Base-by-base conservation (phyloP, 2,329 filamentous ascomycete species). In the Hypoxylon sp. region DNA sequence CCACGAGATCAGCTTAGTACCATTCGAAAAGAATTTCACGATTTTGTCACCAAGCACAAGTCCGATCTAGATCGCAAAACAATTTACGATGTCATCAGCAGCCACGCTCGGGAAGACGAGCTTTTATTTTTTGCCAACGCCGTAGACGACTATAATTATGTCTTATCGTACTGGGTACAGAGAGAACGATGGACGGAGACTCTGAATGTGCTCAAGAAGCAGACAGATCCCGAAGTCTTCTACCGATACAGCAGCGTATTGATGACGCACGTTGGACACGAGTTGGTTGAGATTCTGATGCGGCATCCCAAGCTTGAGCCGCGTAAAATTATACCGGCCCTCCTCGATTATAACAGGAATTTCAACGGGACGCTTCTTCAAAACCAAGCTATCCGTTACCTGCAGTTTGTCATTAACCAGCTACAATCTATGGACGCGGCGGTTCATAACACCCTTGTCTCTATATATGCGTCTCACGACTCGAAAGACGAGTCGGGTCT, bases 221-320 rank as follows among this genome's bases (percentile, higher is more conserved):
- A 99, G 79, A 97, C 90, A 4, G 91, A 97, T 52, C 87, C 92
- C 0, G 93, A 97, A 52, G 92, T 97, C 47, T 99, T 98, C 79
- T 98, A 98, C 81, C 91, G 92, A 67, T 97, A 98, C 77, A 95
- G 93, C 81, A 97, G 91, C 72, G 94, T 98, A n/a, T 85, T 99
- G 49, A 97, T 99, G 91, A 90, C 89, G 15, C 92, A 97, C 74
- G 89, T 89, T 3, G 88, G 94, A 0, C 86, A 90, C 5, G 94
- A 97, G 54, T 82, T 97, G 22, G 91, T 98, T n/a, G 94, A 99
- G 70, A 93, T 99, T 32, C 80, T 99, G 73, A 97, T 97, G 91
- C 88, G 95, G 34, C 94, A 98, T 74, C 84, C 88, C 4, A 92
- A 93, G 66, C 85, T 99, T 22, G 89, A 97, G 71, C 89, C 93